Evolutionary conservation across 2,329 filamentous ascomycete species (phyloP).

Genomic region (Mariannaea elegans): DNA sequence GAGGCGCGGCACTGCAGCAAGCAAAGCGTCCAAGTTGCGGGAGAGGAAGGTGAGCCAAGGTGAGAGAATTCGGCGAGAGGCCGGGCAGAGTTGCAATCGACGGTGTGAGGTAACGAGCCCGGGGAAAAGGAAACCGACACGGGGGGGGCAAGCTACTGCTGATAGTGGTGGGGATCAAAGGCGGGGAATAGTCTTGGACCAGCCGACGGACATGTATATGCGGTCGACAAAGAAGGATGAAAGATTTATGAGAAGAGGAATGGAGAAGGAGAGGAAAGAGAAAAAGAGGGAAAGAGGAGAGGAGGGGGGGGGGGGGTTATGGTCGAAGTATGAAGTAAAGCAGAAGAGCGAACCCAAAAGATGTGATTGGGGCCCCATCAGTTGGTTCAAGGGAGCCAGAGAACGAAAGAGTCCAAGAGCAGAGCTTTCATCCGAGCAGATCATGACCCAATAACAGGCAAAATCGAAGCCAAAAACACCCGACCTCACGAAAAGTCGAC

Average conservation of each 20-base stretch:
- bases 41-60: conserved; percentile 8
- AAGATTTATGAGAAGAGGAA: conserved; percentile 12
- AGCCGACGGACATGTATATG: conserved; percentile 16
- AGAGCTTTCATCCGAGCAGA: background rate
- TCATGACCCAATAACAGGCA: background rate
- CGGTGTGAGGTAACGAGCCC: conserved; percentile 27
- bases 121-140: conserved; percentile 38
- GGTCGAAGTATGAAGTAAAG: background rate
- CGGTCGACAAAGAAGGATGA: background rate
- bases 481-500: conserved; percentile 18
- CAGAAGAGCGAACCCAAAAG: background rate
- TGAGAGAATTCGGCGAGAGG: conserved; percentile 3
- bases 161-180: conserved; percentile 28
- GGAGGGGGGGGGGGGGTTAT: conserved; percentile 12
- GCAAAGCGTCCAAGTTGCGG: background rate
- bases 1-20: background rate
- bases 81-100: conserved; percentile 9
- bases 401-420: background rate
- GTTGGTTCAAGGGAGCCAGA: conserved; percentile 6
- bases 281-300: conserved; percentile 22
- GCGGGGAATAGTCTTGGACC: conserved; percentile 29
- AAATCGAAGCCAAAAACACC: conserved; percentile 12
- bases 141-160: conserved; percentile 22
- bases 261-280: conserved; percentile 19
- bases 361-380: background rate